These are phyloP conservation scores for Nissolia schottii DNA, from an alignment of 306 rosid species.

Conservation along the genomic window DNA sequence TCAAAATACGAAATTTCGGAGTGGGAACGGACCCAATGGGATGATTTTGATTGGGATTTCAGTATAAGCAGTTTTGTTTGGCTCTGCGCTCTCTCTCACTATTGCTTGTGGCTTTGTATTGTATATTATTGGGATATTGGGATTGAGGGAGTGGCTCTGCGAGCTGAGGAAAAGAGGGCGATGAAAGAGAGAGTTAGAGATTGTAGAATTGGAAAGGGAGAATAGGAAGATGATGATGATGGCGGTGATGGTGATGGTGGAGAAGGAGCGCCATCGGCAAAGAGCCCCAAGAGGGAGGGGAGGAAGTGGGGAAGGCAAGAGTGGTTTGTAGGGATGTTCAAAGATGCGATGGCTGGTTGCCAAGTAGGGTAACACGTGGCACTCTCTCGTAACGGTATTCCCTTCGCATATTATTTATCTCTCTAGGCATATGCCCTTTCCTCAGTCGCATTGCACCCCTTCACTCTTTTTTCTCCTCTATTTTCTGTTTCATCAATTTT, in stretches of 20 bases:
- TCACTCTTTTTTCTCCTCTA: not conserved
- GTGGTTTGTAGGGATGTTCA: constrained; percentile 24
- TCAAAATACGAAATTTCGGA: constrained; percentile 5
- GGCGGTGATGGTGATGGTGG: not conserved
- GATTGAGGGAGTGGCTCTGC: constrained; percentile 1
- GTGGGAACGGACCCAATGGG: constrained; percentile 15
- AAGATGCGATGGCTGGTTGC: constrained; percentile 75
- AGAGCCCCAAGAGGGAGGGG: not conserved
- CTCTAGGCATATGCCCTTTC: constrained; percentile 56
- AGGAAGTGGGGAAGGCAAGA: not conserved
- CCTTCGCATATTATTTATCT: constrained; percentile 65
- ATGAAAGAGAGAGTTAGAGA: not conserved
- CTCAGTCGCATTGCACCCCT: not conserved
- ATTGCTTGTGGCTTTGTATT: not conserved
- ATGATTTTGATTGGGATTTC: constrained; percentile 14
- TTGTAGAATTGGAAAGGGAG: constrained; percentile 5
- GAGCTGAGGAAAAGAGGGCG: not conserved
- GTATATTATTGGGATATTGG: no score
- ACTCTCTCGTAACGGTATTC: constrained; percentile 45
- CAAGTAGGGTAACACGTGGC: constrained; percentile 85
- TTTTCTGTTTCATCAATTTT: not conserved
- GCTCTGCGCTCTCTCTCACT: not conserved
- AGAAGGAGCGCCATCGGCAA: constrained; percentile 54
- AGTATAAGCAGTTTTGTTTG: not conserved
- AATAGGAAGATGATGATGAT: constrained; percentile 14